These are phyloP conservation scores for Arabidopsis thaliana DNA, from an alignment of 345 rosid species.

Conservation along the genomic window DNA sequence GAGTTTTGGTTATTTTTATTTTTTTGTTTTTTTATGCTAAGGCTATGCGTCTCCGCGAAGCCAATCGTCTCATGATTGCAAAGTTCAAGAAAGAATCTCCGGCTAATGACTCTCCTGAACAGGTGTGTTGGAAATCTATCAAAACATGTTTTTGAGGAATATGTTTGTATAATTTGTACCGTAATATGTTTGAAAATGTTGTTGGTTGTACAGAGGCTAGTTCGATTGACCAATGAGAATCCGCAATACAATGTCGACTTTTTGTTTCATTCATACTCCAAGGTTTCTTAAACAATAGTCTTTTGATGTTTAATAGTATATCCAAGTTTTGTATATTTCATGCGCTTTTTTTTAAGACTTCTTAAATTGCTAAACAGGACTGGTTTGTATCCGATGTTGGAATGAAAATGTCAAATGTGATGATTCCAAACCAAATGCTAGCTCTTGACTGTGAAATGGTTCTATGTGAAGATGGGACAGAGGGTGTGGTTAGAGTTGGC, in stretches of 20 bases:
- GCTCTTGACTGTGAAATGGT: conserved; percentile 99
- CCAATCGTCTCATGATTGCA: conserved; percentile 45
- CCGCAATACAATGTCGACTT: conserved; percentile 55
- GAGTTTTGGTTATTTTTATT: background rate
- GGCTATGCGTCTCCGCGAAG: conserved; percentile 42
- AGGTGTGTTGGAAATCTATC: conserved; percentile 46
- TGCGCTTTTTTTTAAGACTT: background rate
- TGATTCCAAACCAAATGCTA: conserved; percentile 48
- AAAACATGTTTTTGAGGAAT: background rate
- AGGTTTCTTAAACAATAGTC: conserved; percentile 49
- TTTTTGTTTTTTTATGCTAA: background rate
- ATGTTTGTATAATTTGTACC: background rate
- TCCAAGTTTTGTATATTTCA: background rate
- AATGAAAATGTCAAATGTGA: conserved; percentile 42
- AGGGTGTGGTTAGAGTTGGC: conserved; percentile 78
- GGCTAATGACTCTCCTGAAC: conserved; percentile 56
- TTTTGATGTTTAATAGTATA: background rate
- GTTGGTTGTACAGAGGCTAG: conserved; percentile 72
- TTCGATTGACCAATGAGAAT: conserved; percentile 71
- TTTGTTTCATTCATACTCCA: conserved; percentile 53
- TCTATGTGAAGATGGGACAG: conserved; percentile 88
- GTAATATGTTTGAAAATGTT: conserved; percentile 27
- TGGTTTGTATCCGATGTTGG: conserved; percentile 67
- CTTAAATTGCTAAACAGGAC: conserved; percentile 47
- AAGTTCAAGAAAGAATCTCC: conserved; percentile 47